These are phyloP conservation scores for Fusarium chuoi DNA, from an alignment of 2,329 filamentous ascomycete species.

Conservation along the genomic window DNA sequence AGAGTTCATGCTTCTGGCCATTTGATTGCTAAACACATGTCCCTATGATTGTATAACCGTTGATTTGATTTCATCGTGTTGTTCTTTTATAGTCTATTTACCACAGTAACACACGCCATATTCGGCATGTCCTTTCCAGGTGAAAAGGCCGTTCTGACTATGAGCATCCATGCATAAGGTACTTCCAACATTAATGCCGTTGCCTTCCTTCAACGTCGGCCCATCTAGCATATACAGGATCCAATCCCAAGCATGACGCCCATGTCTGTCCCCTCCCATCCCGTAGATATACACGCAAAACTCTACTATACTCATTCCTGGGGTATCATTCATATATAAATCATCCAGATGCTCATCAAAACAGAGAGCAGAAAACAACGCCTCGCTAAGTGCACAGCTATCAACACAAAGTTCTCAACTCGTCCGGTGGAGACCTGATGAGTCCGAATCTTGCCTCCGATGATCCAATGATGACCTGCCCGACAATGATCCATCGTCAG, in stretches of 20 bases:
- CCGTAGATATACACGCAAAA: constrained; percentile 11
- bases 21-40: background rate
- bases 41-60: background rate
- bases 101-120: background rate
- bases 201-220: background rate
- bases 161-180: background rate
- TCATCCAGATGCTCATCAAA: constrained; percentile 19
- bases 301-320: constrained; percentile 3
- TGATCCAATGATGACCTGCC: constrained; percentile 46
- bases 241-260: background rate
- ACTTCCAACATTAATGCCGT: constrained; percentile 1
- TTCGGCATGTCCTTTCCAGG: background rate
- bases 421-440: constrained; percentile 33
- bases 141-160: background rate
- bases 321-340: constrained; percentile 34
- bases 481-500: constrained; percentile 45
- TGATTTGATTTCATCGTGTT: background rate
- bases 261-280: background rate
- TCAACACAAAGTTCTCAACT: constrained; percentile 22
- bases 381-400: constrained; percentile 47
- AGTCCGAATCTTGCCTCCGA: constrained; percentile 41
- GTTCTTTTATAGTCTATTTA: background rate
- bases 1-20: background rate
- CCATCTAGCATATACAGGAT: background rate
- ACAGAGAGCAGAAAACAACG: constrained; percentile 34